A percentile compares a stretch with the other conserved stretches of the same genome.
Evolutionary conservation across 257 asterid genomes (phyloP).

Genomic region (Solanum medicagineum): DNA sequence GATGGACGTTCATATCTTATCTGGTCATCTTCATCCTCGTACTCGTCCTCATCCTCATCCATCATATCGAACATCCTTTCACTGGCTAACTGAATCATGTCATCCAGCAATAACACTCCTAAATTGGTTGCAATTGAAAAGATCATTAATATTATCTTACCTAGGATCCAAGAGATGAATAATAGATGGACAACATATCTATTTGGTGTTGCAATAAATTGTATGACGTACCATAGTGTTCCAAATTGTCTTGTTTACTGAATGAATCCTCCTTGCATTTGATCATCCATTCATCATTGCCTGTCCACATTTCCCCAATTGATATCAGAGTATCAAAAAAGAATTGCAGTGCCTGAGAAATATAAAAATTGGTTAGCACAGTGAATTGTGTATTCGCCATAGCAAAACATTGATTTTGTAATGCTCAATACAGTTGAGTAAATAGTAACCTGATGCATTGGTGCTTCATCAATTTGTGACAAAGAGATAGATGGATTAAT

Average conservation of each 20-base stretch:
- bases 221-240: conserved; percentile 18
- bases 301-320: conserved; percentile 72
- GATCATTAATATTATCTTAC: not conserved
- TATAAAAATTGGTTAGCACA: not conserved
- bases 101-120: conserved; percentile 66
- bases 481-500: conserved; percentile 12
- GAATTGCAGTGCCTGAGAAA: conserved; percentile 41
- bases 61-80: conserved; percentile 54
- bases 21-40: conserved; percentile 28
- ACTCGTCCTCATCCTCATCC: conserved; percentile 56
- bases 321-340: conserved; percentile 54
- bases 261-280: conserved; percentile 35
- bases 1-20: conserved; percentile 27
- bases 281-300: conserved; percentile 55
- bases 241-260: conserved; percentile 32
- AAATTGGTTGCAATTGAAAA: not conserved
- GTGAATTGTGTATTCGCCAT: not conserved
- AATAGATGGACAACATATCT: conserved; percentile 9
- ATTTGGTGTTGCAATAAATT: not conserved
- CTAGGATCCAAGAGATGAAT: not conserved
- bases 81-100: conserved; percentile 52
- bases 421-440: not conserved
- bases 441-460: conserved; percentile 43
- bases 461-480: conserved; percentile 33
- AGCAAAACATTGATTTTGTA: not conserved